Percentiles rank a stretch among this genome's conserved stretches.
Conservation (phyloP, 2,329 filamentous ascomycete species). For the Calonectria multiphialidica region DNA sequence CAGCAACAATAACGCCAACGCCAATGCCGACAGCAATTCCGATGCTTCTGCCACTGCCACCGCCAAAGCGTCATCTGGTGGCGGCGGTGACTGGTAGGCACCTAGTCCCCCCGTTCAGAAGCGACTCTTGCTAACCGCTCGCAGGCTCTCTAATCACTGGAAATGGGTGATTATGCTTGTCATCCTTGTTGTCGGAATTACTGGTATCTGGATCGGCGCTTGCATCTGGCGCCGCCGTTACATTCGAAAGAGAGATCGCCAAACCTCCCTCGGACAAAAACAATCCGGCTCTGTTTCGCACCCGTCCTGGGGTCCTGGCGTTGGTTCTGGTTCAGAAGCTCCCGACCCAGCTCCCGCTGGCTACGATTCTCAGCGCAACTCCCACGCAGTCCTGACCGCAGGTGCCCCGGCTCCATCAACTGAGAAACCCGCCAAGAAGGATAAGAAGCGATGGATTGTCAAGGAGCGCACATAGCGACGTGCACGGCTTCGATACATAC, state of each 20-base stretch:
- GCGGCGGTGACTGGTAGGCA: constrained; percentile 62
- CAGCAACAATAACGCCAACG: constrained; percentile 37
- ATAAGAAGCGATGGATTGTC: constrained; percentile 63
- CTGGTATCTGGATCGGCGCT: constrained; percentile 74
- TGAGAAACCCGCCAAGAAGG: constrained; percentile 49
- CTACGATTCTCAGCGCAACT: constrained; percentile 43
- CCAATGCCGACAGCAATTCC: constrained; percentile 23
- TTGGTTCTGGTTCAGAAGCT: constrained; percentile 39
- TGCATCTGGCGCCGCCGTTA: constrained; percentile 81
- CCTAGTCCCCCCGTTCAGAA: background rate
- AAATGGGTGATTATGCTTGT: constrained; percentile 88
- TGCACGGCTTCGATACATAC: background rate
- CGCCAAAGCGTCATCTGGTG: constrained; percentile 30
- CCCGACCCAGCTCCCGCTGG: constrained; percentile 41
- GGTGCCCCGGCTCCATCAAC: constrained; percentile 26
- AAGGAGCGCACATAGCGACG: constrained; percentile 54
- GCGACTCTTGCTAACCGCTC: background rate
- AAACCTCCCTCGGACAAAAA: constrained; percentile 52
- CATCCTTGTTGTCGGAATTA: constrained; percentile 77
- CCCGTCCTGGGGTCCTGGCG: constrained; percentile 52
- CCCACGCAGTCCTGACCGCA: constrained; percentile 39
- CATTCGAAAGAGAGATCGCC: constrained; percentile 75
- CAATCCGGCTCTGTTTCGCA: constrained; percentile 52
- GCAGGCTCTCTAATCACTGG: constrained; percentile 77
- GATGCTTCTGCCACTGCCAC: constrained; percentile 31